Evolutionary conservation across 1,284 basidiomycete genomes (phyloP).

Genomic region (Ustilago crameri): DNA sequence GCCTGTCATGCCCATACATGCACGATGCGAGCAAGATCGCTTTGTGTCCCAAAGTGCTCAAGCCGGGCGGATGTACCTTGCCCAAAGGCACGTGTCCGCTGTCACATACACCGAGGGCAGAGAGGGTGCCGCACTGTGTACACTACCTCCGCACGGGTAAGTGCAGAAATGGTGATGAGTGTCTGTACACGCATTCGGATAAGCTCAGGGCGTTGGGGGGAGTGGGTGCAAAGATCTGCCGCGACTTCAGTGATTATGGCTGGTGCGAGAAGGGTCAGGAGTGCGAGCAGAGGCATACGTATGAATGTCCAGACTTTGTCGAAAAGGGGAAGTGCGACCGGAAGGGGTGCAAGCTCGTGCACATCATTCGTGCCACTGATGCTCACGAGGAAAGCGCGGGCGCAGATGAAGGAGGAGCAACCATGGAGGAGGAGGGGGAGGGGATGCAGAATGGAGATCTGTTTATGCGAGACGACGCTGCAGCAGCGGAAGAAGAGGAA

Average conservation of each 20-base stretch:
- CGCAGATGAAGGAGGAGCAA: constrained; percentile 4
- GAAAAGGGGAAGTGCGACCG: constrained; percentile 54
- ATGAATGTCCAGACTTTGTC: constrained; percentile 64
- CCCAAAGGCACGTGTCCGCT: constrained; percentile 60
- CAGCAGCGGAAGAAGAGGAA: constrained; percentile 9
- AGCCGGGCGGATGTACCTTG: constrained; percentile 55
- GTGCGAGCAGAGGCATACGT: constrained; percentile 60
- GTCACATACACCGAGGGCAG: constrained; percentile 50
- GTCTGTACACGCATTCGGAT: constrained; percentile 58
- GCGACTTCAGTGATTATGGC: constrained; percentile 55
- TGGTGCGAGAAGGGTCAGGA: constrained; percentile 60
- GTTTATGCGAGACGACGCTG: constrained; percentile 57
- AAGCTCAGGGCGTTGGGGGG: constrained; percentile 11
- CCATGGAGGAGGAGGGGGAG: constrained; percentile 6
- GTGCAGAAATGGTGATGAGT: constrained; percentile 61
- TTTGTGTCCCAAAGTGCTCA: constrained; percentile 61
- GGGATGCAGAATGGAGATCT: constrained; percentile 18
- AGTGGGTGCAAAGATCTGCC: constrained; percentile 44
- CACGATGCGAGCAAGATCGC: constrained; percentile 62
- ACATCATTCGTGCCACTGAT: constrained; percentile 46
- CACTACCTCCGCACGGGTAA: constrained; percentile 53
- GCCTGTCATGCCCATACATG: constrained; percentile 60
- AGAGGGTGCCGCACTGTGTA: constrained; percentile 64
- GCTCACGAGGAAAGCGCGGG: not conserved
- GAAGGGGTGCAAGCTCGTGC: constrained; percentile 55